Base-by-base conservation (phyloP, 192 early-diverging fungal species). In the Helicostylum pulchrum region DNA sequence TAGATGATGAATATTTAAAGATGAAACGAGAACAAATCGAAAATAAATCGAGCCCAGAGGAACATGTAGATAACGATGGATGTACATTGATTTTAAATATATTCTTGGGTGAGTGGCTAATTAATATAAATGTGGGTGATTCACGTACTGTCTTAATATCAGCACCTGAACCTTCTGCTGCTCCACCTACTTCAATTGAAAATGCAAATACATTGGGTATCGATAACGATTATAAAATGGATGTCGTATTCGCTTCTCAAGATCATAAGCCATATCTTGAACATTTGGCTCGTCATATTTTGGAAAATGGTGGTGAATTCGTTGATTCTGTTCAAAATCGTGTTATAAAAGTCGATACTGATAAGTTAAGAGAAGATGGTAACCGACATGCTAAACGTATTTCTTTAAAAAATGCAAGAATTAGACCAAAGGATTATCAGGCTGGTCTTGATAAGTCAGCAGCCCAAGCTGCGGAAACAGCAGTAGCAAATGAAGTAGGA, bases 211-310 rank as follows among this genome's bases (percentile, higher is more conserved):
- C 39, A 4, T n/a, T 36, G 1, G 57, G 57, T 26, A 65, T 72
- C 7, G 74, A 77, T 34, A 23, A 39, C 0, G 50, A 72, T 11
- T 78, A 80, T 53, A 75, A 77, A 19, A 79, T 80, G 79, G 72
- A 77, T 30, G 81, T 81, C 3, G 79, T 73, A 15, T 81, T 81
- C 46, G 72, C 75, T 3, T 78, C 77, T 17, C 79, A 85, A 46
- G 83, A 85, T 39, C 83, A 85, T 61, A 85, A 82, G 12, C 83
- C 83, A 6, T 80, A 77, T 2, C 55, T 85, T 8, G 83, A 85
- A 53, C 77, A 80, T 51, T 76, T 85, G 1, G 83, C 79, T 8
- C 68, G 76, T 23, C 70, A 78, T 45, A 83, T 85, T 43, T 70
- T 79, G 30, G 79, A 77, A 4, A 85, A 83, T 52, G 83, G 83